A percentile compares a stretch with the other conserved stretches of the same genome.
phyloP scores from a whole-genome alignment of 805 yeast species.

The Starmerella powellii region DNA sequence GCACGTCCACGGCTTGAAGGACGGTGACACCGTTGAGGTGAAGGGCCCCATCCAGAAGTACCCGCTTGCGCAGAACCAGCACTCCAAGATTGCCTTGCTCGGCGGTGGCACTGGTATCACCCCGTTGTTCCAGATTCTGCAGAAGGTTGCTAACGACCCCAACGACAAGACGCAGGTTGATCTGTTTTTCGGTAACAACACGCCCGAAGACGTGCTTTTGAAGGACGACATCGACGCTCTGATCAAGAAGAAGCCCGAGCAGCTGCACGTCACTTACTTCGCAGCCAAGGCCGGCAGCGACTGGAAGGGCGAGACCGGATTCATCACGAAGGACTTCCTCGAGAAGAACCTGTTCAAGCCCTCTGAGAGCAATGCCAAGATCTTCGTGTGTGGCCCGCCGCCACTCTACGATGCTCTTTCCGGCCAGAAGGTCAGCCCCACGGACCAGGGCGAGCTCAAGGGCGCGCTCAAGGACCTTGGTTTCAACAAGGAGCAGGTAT shows the following conservation, averaged over 20 bases:
- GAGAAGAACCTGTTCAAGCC: conserved; percentile 52
- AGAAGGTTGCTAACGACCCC: conserved; percentile 65
- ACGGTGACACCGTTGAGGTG: conserved; percentile 71
- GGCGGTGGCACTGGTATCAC: conserved; percentile 98
- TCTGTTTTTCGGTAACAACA: conserved; percentile 66
- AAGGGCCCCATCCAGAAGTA: conserved; percentile 91
- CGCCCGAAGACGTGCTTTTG: conserved; percentile 69
- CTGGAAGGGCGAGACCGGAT: conserved; percentile 39
- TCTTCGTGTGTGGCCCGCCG: conserved; percentile 95
- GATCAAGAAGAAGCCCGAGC: conserved; percentile 59
- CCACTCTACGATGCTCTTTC: conserved; percentile 77
- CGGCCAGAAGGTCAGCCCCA: conserved; percentile 71
- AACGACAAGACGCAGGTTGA: conserved; percentile 79
- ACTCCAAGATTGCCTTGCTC: conserved; percentile 62
- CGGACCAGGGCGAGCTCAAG: conserved; percentile 87
- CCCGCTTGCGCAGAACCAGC: conserved; percentile 80
- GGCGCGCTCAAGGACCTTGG: conserved; percentile 87
- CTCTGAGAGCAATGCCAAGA: conserved; percentile 48
- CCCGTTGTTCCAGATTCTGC: conserved; percentile 80
- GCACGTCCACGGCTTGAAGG: conserved; percentile 58
- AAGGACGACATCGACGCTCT: conserved; percentile 63
- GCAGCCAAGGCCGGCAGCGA: conserved; percentile 42
- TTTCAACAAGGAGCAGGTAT: conserved; percentile 73
- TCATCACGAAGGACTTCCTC: conserved; percentile 64
- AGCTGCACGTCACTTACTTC: conserved; percentile 66